Conservation (phyloP, 2,329 filamentous ascomycete genomes). For the Dactylellina drechsleri region DNA sequence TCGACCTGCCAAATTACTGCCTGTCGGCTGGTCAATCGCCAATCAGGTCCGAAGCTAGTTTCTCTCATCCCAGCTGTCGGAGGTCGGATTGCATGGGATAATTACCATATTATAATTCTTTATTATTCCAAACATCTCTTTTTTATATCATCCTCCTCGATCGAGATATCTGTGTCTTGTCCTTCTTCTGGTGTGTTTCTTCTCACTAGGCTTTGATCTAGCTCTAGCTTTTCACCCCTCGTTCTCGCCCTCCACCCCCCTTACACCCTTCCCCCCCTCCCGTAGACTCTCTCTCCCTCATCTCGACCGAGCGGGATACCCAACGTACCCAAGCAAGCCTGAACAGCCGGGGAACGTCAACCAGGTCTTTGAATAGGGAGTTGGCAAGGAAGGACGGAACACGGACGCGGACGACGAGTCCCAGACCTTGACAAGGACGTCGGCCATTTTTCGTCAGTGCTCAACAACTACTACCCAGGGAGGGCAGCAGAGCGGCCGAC, state of each 20-base stretch:
- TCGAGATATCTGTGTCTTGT: neutral
- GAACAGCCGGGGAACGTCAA: conserved; percentile 51
- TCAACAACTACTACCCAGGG: conserved; percentile 23
- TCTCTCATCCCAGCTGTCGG: conserved; percentile 30
- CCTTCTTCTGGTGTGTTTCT: conserved; percentile 13
- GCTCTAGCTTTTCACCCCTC: neutral
- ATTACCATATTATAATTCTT: conserved; percentile 7
- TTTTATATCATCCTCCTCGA: conserved; percentile 7
- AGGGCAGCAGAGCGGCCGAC: conserved; percentile 43
- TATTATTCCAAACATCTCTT: conserved; percentile 25
- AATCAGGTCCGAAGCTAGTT: conserved; percentile 47
- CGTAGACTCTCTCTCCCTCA: neutral
- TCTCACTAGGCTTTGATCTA: conserved; percentile 1
- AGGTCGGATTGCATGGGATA: conserved; percentile 26
- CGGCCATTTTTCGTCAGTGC: conserved; percentile 50
- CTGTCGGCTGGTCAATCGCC: conserved; percentile 53
- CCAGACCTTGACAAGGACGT: conserved; percentile 48
- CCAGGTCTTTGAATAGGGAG: conserved; percentile 50
- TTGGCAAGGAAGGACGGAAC: conserved; percentile 21
- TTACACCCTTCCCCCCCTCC: neutral
- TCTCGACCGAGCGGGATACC: conserved; percentile 20
- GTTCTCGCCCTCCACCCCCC: neutral
- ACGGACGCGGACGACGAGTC: conserved; percentile 48
- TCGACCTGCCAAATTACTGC: conserved; percentile 53
- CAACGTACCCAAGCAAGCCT: conserved; percentile 22